These are phyloP conservation scores for Monosporascus sp. DNA, from an alignment of 2,329 filamentous ascomycete species.

Conservation along the genomic window DNA sequence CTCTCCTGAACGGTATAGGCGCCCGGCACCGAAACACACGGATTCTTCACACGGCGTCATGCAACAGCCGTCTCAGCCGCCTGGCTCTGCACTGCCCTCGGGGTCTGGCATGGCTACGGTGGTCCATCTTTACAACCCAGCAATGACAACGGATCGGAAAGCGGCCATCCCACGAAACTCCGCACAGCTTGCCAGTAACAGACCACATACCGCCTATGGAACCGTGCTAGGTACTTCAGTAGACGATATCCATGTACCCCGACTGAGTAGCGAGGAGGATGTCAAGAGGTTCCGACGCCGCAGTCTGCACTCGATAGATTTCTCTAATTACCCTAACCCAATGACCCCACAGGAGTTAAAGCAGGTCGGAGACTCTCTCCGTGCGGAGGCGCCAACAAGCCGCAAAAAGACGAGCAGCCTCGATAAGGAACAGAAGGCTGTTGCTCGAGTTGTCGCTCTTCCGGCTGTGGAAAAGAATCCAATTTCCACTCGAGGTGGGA, in stretches of 20 bases:
- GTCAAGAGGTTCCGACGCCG: conserved; percentile 74
- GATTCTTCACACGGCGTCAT: conserved; percentile 37
- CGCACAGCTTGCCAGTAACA: conserved; percentile 29
- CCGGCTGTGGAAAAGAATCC: conserved; percentile 28
- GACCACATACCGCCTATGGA: conserved; percentile 50
- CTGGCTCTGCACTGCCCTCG: conserved; percentile 40
- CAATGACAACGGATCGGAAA: conserved; percentile 31
- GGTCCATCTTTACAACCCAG: conserved; percentile 49
- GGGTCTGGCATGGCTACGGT: conserved; percentile 50
- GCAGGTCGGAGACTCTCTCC: conserved; percentile 30
- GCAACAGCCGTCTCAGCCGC: conserved; percentile 24
- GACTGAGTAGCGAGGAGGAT: conserved; percentile 54
- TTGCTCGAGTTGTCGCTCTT: conserved; percentile 28
- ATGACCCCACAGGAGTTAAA: conserved; percentile 33
- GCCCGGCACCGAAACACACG: conserved; percentile 51
- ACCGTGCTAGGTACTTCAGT: conserved; percentile 43
- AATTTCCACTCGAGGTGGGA: conserved; percentile 45
- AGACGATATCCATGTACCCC: conserved; percentile 66
- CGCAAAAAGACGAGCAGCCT: conserved; percentile 23
- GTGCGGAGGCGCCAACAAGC: conserved; percentile 23
- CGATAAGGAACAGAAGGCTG: conserved; percentile 37
- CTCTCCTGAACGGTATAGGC: conserved; percentile 79
- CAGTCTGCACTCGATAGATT: conserved; percentile 67
- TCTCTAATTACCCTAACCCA: conserved; percentile 36
- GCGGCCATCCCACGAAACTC: conserved; percentile 26